Evolutionary conservation across 1,284 basidiomycete species (phyloP).

Genomic region (Boletus semigastroideus): DNA sequence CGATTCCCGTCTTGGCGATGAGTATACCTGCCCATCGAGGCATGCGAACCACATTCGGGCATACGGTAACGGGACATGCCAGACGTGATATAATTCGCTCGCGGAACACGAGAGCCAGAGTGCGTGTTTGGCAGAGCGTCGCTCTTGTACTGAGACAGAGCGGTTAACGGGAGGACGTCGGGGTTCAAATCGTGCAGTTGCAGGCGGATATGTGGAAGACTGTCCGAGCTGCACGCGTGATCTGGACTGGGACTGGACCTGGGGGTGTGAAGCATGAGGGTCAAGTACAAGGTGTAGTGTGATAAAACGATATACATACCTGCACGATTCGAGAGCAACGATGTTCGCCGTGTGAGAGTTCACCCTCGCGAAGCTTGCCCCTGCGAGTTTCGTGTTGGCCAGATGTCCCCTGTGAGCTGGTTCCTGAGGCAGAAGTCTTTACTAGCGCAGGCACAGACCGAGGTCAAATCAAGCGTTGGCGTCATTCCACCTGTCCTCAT

Average conservation of each 20-base stretch:
- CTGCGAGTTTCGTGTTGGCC: neutral
- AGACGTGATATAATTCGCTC: conserved; percentile 18
- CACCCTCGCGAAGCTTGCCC: neutral
- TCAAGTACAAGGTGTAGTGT: neutral
- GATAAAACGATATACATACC: neutral
- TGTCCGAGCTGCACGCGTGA: neutral
- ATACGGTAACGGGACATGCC: neutral
- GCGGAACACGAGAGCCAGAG: conserved; percentile 25
- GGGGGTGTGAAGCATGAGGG: neutral
- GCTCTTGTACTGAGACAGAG: conserved; percentile 5
- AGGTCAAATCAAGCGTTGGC: neutral
- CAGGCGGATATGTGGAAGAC: neutral
- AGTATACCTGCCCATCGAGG: neutral
- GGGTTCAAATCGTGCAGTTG: neutral
- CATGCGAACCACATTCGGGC: neutral
- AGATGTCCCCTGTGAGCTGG: neutral
- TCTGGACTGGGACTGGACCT: neutral
- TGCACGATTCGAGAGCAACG: neutral
- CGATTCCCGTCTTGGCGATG: neutral
- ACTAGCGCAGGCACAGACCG: conserved; percentile 4
- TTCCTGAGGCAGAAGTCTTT: conserved; percentile 1
- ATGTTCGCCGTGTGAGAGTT: neutral
- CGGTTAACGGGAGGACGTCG: neutral
- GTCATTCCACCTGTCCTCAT: neutral
- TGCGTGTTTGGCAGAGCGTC: conserved; percentile 9